Evolutionary conservation across 768 basidiomycete species (phyloP), one percentile per base, ranked within the genome.

Genomic region (Trametes gibbosa): DNA sequence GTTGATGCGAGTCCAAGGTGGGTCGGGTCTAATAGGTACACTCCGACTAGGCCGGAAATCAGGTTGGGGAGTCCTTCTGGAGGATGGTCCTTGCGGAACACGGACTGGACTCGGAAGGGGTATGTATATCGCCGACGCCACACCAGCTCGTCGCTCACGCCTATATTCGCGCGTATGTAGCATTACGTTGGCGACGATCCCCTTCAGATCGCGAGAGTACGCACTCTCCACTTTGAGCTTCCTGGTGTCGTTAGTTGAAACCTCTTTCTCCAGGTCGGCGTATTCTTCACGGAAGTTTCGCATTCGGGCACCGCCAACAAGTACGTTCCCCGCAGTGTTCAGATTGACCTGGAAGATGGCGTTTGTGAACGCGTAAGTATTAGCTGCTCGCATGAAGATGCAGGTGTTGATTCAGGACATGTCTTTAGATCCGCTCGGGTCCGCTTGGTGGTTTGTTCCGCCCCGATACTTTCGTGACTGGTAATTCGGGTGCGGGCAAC

Each of bases 1-100:
- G 29, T 10, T 10, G 5, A 32, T 32, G 10, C 10, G 29, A 32
- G 29, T 10, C 4, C 5, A 32, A 10, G 29, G 10, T 4, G 29
- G 29, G 5, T 32, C 10, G 10, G 29, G 10, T 29, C 5, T 50
- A 53, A 40, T 46, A 29, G 41, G 21, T 17, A 41, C 25, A 47
- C 47, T 37, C 23, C 48, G 23, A 27, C 51, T 42, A 52, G 84
- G 87, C 87, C 27, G 85, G 87, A 63, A 89, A 87, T 67, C 86
- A 87, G 73, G 83, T 91, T 43, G 92, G 93, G 52, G 89, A 91
- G 67, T 81, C 81, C 45, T 98, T 96, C 73, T 97, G 95, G 95
- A 79, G 87, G 59, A 86, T 88, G 81, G 83, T 96, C 56, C 79
- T 97, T 23, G 82, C 84, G 16, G 92, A 95, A 74, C 93, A 95